Percentiles rank a stretch among this genome's conserved stretches.
These are phyloP conservation scores for Lantana camara DNA, from an alignment of 257 asterid species.

Conservation along the genomic window DNA sequence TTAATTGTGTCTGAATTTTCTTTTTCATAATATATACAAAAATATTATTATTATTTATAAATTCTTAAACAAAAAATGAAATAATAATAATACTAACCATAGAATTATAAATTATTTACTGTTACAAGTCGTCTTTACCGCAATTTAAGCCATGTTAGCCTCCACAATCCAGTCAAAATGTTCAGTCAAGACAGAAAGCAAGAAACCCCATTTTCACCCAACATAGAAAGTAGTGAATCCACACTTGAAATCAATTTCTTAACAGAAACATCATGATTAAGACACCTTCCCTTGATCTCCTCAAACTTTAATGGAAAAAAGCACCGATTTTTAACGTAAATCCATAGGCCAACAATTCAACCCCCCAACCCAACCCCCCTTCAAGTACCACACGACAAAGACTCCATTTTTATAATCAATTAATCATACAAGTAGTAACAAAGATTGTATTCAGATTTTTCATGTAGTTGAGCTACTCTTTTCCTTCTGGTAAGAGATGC, in stretches of 20 bases:
- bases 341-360: constrained; percentile 29
- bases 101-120: too few relatives aligned
- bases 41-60: too few relatives aligned
- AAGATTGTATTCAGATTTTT: constrained; percentile 26
- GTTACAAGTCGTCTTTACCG: neutral
- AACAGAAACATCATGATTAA: constrained; percentile 43
- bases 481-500: constrained; percentile 38
- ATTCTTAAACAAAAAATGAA: too few relatives aligned
- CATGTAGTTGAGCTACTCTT: constrained; percentile 24
- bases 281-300: constrained; percentile 45
- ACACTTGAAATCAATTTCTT: constrained; percentile 27
- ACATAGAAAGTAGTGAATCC: constrained; percentile 43
- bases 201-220: constrained; percentile 21
- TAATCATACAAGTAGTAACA: constrained; percentile 19
- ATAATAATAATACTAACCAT: too few relatives aligned
- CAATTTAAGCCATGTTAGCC: constrained; percentile 21
- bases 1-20: too few relatives aligned
- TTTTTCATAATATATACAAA: too few relatives aligned
- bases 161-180: constrained; percentile 35
- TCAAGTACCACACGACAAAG: constrained; percentile 21
- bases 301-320: constrained; percentile 47
- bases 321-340: constrained; percentile 38
- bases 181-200: constrained; percentile 29
- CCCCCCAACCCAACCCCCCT: neutral
- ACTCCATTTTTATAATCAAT: constrained; percentile 33